A percentile compares a stretch with the other conserved stretches of the same genome.
phyloP scores from a whole-genome alignment of 148 eudicot genomes.

The Rhododendron griersonianum region DNA sequence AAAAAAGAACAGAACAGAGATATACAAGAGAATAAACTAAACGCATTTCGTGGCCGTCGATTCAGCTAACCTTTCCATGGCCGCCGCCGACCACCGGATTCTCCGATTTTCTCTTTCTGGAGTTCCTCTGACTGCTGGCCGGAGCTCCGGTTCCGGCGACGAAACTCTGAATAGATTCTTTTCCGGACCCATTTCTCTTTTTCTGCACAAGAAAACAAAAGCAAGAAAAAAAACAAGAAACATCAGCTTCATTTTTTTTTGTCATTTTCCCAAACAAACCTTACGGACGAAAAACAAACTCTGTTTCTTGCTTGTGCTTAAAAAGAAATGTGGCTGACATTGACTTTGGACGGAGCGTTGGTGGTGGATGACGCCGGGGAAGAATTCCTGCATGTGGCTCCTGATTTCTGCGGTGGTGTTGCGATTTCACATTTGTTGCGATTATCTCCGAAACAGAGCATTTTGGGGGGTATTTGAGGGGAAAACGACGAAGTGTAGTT shows the following conservation, averaged over 20 bases:
- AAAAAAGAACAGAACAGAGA: not conserved
- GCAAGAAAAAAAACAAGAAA: not conserved
- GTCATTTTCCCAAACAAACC: conserved; percentile 9
- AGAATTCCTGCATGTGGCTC: conserved; percentile 22
- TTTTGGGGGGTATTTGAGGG: conserved; percentile 22
- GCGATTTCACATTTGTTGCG: not conserved
- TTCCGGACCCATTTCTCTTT: conserved; percentile 21
- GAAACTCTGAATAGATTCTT: conserved; percentile 6
- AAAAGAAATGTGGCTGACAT: conserved; percentile 7
- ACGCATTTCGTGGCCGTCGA: not conserved
- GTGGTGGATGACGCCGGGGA: conserved; percentile 15
- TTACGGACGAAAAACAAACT: not conserved
- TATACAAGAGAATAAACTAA: not conserved
- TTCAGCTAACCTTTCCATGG: conserved; percentile 33
- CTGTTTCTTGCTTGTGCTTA: not conserved
- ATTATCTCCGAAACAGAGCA: conserved; percentile 45
- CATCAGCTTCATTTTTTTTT: conserved; percentile 1
- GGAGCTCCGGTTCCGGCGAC: conserved; percentile 18
- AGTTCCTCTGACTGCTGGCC: conserved; percentile 2
- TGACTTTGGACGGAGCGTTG: conserved; percentile 7
- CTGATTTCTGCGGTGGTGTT: conserved; percentile 18
- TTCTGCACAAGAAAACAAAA: conserved; percentile 20
- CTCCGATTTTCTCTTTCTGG: conserved; percentile 28
- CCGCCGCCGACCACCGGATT: conserved; percentile 12
- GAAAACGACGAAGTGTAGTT: conserved; percentile 16